A percentile compares a stretch with the other conserved stretches of the same genome.
These are phyloP conservation scores for Tylopilus plumbeoviolaceoides DNA, from an alignment of 768 basidiomycete genomes.

Conservation along the genomic window DNA sequence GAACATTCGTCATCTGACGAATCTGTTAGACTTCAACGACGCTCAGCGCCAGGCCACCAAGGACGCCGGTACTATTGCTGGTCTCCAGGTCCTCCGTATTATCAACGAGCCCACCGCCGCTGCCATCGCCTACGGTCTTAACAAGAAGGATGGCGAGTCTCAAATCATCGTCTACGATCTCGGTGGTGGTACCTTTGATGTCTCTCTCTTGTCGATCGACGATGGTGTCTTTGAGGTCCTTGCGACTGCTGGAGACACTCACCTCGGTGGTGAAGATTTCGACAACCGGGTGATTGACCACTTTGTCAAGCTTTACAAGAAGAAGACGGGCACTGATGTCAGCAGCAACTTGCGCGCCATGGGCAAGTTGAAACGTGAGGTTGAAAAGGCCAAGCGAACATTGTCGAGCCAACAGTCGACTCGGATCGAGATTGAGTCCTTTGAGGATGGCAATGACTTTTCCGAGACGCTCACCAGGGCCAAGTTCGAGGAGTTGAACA, in stretches of 20 bases:
- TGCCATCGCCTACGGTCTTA: conserved; percentile 97
- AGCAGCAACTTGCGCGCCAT: conserved; percentile 75
- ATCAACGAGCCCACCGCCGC: conserved; percentile 91
- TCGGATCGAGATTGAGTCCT: conserved; percentile 85
- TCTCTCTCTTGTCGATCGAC: conserved; percentile 91
- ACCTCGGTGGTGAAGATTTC: conserved; percentile 95
- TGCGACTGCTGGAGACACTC: conserved; percentile 91
- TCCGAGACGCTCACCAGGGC: conserved; percentile 95
- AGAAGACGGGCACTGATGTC: conserved; percentile 86
- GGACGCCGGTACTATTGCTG: conserved; percentile 93
- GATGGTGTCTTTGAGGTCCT: conserved; percentile 90
- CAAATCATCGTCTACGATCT: conserved; percentile 99
- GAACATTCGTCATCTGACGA: too few species aligned
- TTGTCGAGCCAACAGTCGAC: conserved; percentile 86
- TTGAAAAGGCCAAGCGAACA: conserved; percentile 94
- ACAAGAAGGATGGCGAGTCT: conserved; percentile 92
- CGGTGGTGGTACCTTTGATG: conserved; percentile 98
- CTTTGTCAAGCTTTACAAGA: conserved; percentile 87
- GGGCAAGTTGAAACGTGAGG: conserved; percentile 90
- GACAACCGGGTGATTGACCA: conserved; percentile 91
- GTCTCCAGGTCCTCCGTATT: conserved; percentile 87
- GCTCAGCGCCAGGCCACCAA: conserved; percentile 99
- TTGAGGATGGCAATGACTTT: conserved; percentile 65
- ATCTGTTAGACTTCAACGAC: conserved; percentile 69
- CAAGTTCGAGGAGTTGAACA: conserved; percentile 98